Evolutionary conservation across 306 rosid genomes (phyloP), one percentile per base, ranked within the genome.

Genomic region (Cajanus cajan): DNA sequence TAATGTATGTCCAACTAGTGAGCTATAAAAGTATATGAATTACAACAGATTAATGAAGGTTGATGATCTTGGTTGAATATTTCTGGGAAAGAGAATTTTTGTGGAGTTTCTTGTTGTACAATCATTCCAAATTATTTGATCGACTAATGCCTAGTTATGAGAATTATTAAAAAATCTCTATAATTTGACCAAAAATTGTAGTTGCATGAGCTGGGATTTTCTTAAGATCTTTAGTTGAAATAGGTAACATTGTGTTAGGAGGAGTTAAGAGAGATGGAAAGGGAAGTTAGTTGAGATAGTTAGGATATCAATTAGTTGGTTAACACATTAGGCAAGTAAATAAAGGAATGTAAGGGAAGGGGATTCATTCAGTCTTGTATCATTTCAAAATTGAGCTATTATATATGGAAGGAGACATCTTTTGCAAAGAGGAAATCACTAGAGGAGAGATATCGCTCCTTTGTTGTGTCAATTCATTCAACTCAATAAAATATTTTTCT

Each of bases 21-120:
- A 55, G 44, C 74, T 51, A 34, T 50, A 61, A 50, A 59, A 47
- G 2, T 28, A 48, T 40, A 61, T 70, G 51, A 55, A 21, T 22
- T 57, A 39, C 69, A 39, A 45, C 2, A n/a, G n/a, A n/a, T n/a
- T n/a, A n/a, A n/a, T n/a, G n/a, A n/a, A n/a, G n/a, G n/a, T n/a
- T n/a, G n/a, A n/a, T n/a, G n/a, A n/a, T n/a, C n/a, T n/a, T n/a
- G 54, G 48, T 61, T 47, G 39, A 36, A 57, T 76, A 18, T 73
- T 22, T 58, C 13, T 33, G 82, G 12, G 48, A 24, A 82, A 54
- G 6, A 71, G 75, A 71, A 71, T 70, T 64, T 63, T 16, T n/a
- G 40, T n/a, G n/a, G n/a, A n/a, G n/a, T n/a, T n/a, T n/a, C n/a
- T n/a, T n/a, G n/a, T n/a, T n/a, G n/a, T n/a, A 50, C n/a, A 24